These are phyloP conservation scores for Aspergillus persii DNA, from an alignment of 2,329 filamentous ascomycete genomes.

Conservation along the genomic window DNA sequence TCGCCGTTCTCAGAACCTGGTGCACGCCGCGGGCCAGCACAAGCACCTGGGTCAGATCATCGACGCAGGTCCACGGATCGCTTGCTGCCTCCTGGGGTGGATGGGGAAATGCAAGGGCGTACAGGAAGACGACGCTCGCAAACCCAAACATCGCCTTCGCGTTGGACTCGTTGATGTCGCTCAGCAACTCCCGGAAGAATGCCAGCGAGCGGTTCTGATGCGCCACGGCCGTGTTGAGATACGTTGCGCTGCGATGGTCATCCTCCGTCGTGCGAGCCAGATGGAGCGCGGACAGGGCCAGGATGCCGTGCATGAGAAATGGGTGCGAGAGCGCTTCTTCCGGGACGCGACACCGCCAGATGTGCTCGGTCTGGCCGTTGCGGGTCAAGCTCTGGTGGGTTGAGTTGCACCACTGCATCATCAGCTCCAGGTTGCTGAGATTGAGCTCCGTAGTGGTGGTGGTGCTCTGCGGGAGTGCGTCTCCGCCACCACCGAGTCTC, in stretches of 20 bases:
- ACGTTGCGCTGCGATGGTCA: conserved; percentile 23
- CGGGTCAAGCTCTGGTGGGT: conserved; percentile 33
- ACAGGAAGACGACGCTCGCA: conserved; percentile 36
- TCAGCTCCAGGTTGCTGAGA: conserved; percentile 45
- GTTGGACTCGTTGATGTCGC: conserved; percentile 34
- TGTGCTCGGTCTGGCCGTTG: conserved; percentile 28
- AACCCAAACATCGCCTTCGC: conserved; percentile 43
- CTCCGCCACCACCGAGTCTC: conserved; percentile 16
- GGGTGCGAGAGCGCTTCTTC: conserved; percentile 34
- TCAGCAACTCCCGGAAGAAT: conserved; percentile 33
- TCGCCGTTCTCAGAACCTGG: conserved; percentile 29
- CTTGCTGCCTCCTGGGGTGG: conserved; percentile 17
- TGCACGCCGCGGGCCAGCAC: conserved; percentile 35
- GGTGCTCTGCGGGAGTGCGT: neutral
- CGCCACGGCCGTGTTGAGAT: conserved; percentile 35
- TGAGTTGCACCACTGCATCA: conserved; percentile 38
- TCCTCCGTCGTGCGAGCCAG: conserved; percentile 31
- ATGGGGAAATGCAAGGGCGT: conserved; percentile 38
- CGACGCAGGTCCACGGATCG: conserved; percentile 29
- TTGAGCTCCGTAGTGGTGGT: conserved; percentile 35
- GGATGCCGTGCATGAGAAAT: conserved; percentile 38
- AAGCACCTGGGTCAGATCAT: conserved; percentile 34
- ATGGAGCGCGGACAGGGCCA: conserved; percentile 35
- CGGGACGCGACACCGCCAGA: conserved; percentile 33
- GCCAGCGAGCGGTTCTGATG: conserved; percentile 36